A percentile compares a stretch with the other conserved stretches of the same genome.
These are phyloP conservation scores for Penicillium cataractarum DNA, from an alignment of 495 filamentous ascomycete species.

Conservation along the genomic window DNA sequence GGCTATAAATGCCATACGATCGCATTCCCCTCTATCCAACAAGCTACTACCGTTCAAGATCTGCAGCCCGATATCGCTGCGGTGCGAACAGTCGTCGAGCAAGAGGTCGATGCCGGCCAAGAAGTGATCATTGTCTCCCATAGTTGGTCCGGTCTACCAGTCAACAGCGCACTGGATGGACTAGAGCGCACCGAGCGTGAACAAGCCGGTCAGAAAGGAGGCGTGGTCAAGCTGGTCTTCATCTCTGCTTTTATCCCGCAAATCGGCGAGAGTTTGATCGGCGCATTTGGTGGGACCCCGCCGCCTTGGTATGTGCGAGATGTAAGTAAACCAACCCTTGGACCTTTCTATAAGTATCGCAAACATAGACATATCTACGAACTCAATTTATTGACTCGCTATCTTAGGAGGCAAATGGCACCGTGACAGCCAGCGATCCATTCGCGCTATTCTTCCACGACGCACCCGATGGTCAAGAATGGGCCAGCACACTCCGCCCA, in stretches of 20 bases:
- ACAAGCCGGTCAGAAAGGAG: constrained; percentile 39
- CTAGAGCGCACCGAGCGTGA: constrained; percentile 43
- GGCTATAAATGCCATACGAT: constrained; percentile 31
- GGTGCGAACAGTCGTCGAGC: constrained; percentile 31
- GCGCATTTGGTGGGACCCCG: constrained; percentile 36
- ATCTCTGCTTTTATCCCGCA: constrained; percentile 46
- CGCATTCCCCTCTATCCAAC: constrained; percentile 39
- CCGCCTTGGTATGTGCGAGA: constrained; percentile 42
- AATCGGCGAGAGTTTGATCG: constrained; percentile 41
- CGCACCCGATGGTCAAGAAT: constrained; percentile 38
- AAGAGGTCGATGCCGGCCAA: constrained; percentile 31
- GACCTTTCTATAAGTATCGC: neutral
- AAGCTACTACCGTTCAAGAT: constrained; percentile 29
- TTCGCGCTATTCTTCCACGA: constrained; percentile 41
- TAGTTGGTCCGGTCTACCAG: constrained; percentile 56
- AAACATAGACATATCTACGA: neutral
- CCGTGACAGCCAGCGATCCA: constrained; percentile 33
- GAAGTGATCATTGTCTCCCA: constrained; percentile 45
- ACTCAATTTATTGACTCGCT: constrained; percentile 3
- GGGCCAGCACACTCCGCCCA: constrained; percentile 36
- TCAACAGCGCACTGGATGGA: constrained; percentile 50
- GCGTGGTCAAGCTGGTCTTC: constrained; percentile 49
- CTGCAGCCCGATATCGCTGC: constrained; percentile 35
- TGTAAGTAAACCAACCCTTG: constrained; percentile 29
- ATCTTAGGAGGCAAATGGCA: constrained; percentile 30